Evolutionary conservation across 192 early-diverging fungal species (phyloP), one percentile per base, ranked within the genome.

Genomic region (Coemansia sp.): DNA sequence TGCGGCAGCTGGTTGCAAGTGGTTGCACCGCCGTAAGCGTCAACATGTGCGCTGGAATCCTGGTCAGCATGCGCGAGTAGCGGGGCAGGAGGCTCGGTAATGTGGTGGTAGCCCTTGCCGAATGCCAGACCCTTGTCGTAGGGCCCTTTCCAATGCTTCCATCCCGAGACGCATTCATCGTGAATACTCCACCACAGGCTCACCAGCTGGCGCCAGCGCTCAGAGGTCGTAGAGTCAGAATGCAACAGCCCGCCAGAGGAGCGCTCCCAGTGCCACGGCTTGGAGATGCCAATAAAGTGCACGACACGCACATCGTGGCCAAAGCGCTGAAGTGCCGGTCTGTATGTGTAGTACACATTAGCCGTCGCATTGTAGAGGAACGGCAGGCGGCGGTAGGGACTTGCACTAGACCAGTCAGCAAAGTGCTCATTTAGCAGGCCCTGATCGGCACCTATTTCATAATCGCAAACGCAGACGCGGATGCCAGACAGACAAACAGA

Each of bases 351-450:
- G 64, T 76, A 72, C 14, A 73, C 68, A 35, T 69, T 72, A n/a
- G 67, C 74, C 1, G 74, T 78, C 0, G 78, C 62, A 70, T 98
- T 98, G 83, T 88, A 95, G 22, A 85, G 85, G 58, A 98, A 98
- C 0, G 96, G 93, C 37, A 98, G 59, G 22, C 94, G 82, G 56
- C 85, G 70, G 46, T 82, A 72, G 56, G 87, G 63, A 42, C 68
- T 48, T 17, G 74, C 65, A 7, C 67, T 75, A 1, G 87, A 78
- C 94, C 94, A 98, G 24, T 83, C 77, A 2, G 72, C 69, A 76
- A 97, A 97, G 65, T 88, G 96, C 24, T 80, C 81, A 76, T 98
- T 98, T 15, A 98, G 80, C 44, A 98, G 63, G 0, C 96, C 96
- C 71, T 98, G 96, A 65, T 98, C 96, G 29, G 89, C 94, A 46